These are phyloP conservation scores for Alisma plantagoaquatica DNA, from an alignment of 106 monocot genomes.

Conservation along the genomic window DNA sequence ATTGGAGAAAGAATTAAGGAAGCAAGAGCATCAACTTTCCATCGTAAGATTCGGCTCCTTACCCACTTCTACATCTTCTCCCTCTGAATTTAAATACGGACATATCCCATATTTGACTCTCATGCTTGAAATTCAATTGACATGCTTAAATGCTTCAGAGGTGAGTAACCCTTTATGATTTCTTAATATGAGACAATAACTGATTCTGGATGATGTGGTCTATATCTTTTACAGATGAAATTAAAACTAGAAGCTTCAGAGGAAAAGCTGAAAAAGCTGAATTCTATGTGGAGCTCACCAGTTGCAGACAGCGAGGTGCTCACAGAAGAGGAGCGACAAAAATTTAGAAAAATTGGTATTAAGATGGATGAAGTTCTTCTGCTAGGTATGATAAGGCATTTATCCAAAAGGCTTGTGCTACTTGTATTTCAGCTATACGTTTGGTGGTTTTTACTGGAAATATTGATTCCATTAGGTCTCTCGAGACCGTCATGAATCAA, in stretches of 20 bases:
- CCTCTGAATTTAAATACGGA: neutral
- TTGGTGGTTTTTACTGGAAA: too few relatives aligned
- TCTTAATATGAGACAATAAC: too few relatives aligned
- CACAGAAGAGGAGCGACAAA: conserved; percentile 77
- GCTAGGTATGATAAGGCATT: conserved; percentile 73
- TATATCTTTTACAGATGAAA: conserved; percentile 36
- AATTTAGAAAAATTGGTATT: conserved; percentile 46
- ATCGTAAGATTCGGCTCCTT: conserved; percentile 48
- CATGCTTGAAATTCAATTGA: too few relatives aligned
- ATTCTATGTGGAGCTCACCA: conserved; percentile 34
- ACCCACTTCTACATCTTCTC: too few relatives aligned
- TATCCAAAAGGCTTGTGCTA: too few relatives aligned
- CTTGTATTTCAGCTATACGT: too few relatives aligned
- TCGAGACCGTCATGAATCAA: too few relatives aligned
- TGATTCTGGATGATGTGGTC: neutral
- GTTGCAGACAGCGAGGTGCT: conserved; percentile 62
- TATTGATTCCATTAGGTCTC: too few relatives aligned
- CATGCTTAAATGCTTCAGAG: too few relatives aligned
- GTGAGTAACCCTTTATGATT: too few relatives aligned
- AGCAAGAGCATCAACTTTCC: conserved; percentile 51
- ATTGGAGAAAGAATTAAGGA: conserved; percentile 53
- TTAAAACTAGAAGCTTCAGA: conserved; percentile 69
- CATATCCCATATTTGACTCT: too few relatives aligned
- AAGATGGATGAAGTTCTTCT: conserved; percentile 71
- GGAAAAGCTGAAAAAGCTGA: conserved; percentile 42